Conservation (phyloP, 768 basidiomycete genomes). For the Termitomyces bulborhizus region DNA sequence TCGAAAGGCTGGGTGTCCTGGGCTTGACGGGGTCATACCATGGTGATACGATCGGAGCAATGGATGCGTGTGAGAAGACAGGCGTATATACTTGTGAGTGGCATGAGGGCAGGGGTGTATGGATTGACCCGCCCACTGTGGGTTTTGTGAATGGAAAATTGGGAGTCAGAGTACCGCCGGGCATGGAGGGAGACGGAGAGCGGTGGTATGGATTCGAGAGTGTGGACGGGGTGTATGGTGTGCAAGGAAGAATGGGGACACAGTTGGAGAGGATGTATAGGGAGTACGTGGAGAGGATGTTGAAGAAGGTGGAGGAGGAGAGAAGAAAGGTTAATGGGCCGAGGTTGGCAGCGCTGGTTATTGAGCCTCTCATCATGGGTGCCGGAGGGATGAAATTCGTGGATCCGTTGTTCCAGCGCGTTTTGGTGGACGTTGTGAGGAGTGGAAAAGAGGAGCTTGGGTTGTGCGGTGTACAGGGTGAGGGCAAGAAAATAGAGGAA, state of each 20-base stretch:
- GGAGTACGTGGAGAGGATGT: slow-evolving; percentile 43
- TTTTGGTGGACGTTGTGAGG: slow-evolving; percentile 79
- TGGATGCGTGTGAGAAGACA: slow-evolving; percentile 86
- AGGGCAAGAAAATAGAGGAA: slow-evolving; percentile 5
- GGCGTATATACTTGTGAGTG: slow-evolving; percentile 94
- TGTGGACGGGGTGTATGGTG: slow-evolving; percentile 62
- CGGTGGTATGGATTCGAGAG: slow-evolving; percentile 30
- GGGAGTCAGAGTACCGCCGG: slow-evolving; percentile 47
- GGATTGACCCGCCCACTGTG: slow-evolving; percentile 88
- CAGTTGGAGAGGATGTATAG: slow-evolving; percentile 63
- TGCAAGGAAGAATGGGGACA: slow-evolving; percentile 51
- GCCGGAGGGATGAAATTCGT: slow-evolving; percentile 98
- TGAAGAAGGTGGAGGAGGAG: slow-evolving; percentile 38
- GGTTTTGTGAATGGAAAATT: slow-evolving; percentile 56
- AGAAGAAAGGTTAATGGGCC: slow-evolving; percentile 22
- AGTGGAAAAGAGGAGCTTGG: slow-evolving; percentile 5
- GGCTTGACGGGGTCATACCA: slow-evolving; percentile 94
- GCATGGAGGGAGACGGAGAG: slow-evolving; percentile 15
- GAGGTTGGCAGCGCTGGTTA: slow-evolving; percentile 67
- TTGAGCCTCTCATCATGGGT: slow-evolving; percentile 92
- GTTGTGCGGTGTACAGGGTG: background rate
- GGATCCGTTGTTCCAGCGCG: slow-evolving; percentile 91
- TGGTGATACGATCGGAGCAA: slow-evolving; percentile 94
- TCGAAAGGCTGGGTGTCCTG: slow-evolving; percentile 63
- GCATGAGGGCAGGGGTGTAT: slow-evolving; percentile 88